Evolutionary conservation across 2,329 filamentous ascomycete species (phyloP).

Genomic region (Massarina eburnea): DNA sequence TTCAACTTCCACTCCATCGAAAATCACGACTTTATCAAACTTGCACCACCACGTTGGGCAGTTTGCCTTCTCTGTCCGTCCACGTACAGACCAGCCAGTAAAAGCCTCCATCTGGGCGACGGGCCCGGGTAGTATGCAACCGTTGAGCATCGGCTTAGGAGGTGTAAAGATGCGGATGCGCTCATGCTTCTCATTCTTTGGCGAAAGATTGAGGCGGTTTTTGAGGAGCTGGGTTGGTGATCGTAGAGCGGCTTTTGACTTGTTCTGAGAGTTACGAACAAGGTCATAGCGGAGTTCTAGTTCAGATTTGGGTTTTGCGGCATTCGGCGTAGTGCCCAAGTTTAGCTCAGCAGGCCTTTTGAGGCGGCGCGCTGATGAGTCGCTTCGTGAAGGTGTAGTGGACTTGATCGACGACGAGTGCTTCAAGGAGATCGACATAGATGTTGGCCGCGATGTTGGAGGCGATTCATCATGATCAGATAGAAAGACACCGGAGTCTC

Average conservation of each 20-base stretch:
- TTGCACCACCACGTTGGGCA: slow-evolving; percentile 41
- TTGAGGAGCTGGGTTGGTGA: slow-evolving; percentile 36
- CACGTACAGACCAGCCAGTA: slow-evolving; percentile 29
- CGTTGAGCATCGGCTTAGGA: slow-evolving; percentile 24
- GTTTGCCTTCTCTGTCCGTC: slow-evolving; percentile 21
- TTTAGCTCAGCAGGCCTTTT: slow-evolving; percentile 34
- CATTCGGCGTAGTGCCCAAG: slow-evolving; percentile 13
- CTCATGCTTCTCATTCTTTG: slow-evolving; percentile 18
- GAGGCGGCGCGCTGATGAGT: slow-evolving; percentile 21
- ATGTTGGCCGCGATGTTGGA: slow-evolving; percentile 10
- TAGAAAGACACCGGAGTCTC: slow-evolving; percentile 30
- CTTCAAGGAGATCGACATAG: slow-evolving; percentile 5
- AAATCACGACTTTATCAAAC: slow-evolving; percentile 36
- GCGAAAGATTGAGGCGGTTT: slow-evolving; percentile 29
- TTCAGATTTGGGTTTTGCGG: slow-evolving; percentile 29
- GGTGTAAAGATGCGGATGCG: slow-evolving; percentile 29
- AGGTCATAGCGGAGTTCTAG: slow-evolving; percentile 34
- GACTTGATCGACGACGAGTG: slow-evolving; percentile 6
- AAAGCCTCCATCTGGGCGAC: slow-evolving; percentile 22
- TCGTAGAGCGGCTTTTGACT: slow-evolving; percentile 29
- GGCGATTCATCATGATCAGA: slow-evolving; percentile 17
- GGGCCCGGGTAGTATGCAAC: slow-evolving; percentile 34
- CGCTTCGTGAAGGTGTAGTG: slow-evolving; percentile 14
- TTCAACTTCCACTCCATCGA: slow-evolving; percentile 27
- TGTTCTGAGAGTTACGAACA: slow-evolving; percentile 35